Evolutionary conservation across 1,284 basidiomycete genomes (phyloP).

Genomic region (Farysia itapuensis): DNA sequence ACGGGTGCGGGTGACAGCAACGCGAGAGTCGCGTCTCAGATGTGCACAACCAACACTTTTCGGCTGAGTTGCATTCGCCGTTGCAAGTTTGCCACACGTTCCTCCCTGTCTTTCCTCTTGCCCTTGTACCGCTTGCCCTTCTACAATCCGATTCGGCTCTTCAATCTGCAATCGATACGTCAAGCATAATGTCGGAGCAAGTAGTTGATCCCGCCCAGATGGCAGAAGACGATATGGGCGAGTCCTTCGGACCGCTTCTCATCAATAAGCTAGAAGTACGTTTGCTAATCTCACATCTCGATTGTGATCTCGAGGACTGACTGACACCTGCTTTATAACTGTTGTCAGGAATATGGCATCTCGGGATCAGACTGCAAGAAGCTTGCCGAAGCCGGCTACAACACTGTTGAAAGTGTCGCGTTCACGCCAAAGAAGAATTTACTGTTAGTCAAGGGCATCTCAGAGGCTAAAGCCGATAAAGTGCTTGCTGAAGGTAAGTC

Average conservation of each 20-base stretch:
- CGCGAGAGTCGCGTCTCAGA: too few relatives aligned
- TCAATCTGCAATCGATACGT: too few relatives aligned
- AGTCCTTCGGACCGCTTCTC: conserved; percentile 45
- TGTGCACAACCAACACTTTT: too few relatives aligned
- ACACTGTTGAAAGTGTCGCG: conserved; percentile 93
- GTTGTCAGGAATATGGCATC: conserved; percentile 76
- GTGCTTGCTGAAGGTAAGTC: conserved; percentile 81
- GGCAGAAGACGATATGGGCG: conserved; percentile 36
- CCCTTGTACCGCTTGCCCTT: too few relatives aligned
- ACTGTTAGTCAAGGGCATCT: conserved; percentile 92
- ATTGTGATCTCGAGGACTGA: too few relatives aligned
- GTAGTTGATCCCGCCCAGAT: conserved; percentile 21
- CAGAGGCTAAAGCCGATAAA: conserved; percentile 96
- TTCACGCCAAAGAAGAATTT: conserved; percentile 96
- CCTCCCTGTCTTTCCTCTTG: too few relatives aligned
- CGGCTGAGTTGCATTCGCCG: too few relatives aligned
- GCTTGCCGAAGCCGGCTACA: conserved; percentile 84
- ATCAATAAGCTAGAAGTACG: conserved; percentile 52
- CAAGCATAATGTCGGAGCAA: conserved; percentile 34
- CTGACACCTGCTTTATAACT: neutral
- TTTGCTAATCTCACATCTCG: neutral
- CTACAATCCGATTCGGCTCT: too few relatives aligned
- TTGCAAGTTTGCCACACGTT: too few relatives aligned
- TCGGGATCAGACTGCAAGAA: conserved; percentile 92
- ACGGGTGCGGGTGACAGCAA: too few relatives aligned